Evolutionary conservation across 257 asterid species (phyloP).

Genomic region (Plantago major): DNA sequence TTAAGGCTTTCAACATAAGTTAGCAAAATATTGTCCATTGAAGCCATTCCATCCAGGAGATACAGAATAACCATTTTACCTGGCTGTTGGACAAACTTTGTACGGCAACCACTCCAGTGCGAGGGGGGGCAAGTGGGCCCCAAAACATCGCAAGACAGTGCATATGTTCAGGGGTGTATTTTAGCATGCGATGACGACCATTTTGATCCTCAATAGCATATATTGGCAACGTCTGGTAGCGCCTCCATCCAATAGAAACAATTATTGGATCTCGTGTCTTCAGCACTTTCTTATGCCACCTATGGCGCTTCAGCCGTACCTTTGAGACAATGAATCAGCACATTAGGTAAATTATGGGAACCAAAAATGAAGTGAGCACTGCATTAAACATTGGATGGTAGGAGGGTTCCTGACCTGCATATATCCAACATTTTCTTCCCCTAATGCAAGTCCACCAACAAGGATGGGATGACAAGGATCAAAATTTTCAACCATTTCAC

Average conservation of each 20-base stretch:
- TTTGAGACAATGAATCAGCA: conserved; percentile 22
- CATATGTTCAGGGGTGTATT: conserved; percentile 99
- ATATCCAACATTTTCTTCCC: conserved; percentile 91
- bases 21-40: background rate
- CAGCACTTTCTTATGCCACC: conserved; percentile 96
- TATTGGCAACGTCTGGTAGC: conserved; percentile 84
- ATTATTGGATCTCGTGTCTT: conserved; percentile 96
- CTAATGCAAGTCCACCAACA: conserved; percentile 88
- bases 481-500: conserved; percentile 90
- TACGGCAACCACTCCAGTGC: conserved; percentile 85
- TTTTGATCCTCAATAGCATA: conserved; percentile 90
- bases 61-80: conserved; percentile 32
- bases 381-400: background rate
- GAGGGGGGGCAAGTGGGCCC: conserved; percentile 99
- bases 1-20: too few relatives aligned
- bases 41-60: background rate
- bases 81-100: conserved; percentile 85
- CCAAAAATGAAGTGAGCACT: background rate
- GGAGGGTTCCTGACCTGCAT: conserved; percentile 70
- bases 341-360: conserved; percentile 10
- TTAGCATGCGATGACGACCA: conserved; percentile 95
- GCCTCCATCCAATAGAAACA: conserved; percentile 98
- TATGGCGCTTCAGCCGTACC: conserved; percentile 87
- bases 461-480: conserved; percentile 88
- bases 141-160: conserved; percentile 98